Conservation (phyloP, 208 protist species). For the Angomonas ambiguus region DNA sequence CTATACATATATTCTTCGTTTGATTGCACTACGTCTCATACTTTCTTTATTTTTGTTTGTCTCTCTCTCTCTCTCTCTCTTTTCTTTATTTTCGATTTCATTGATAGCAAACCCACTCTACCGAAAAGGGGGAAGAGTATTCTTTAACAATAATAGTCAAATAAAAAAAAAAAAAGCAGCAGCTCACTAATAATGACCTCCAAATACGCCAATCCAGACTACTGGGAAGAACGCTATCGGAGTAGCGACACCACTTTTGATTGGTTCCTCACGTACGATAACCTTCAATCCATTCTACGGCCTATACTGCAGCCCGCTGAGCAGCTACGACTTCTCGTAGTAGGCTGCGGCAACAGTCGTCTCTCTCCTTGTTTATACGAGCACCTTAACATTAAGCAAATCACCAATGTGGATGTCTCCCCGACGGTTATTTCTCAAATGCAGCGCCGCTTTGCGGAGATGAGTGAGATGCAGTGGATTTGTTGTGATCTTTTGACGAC, state of each 20-base stretch:
- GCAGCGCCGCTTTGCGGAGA: constrained; percentile 76
- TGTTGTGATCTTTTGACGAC: constrained; percentile 74
- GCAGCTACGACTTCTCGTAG: constrained; percentile 76
- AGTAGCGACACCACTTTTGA: constrained; percentile 90
- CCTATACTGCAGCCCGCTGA: constrained; percentile 74
- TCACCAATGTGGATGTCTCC: constrained; percentile 89
- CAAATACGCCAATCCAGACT: constrained; percentile 88
- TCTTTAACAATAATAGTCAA: no score
- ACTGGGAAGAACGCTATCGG: constrained; percentile 92
- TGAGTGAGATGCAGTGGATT: constrained; percentile 87
- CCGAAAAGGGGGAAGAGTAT: no score
- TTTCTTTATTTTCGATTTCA: no score
- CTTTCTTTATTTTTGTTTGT: no score
- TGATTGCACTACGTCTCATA: no score
- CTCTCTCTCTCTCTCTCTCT: no score
- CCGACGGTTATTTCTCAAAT: constrained; percentile 86
- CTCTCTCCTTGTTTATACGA: constrained; percentile 82
- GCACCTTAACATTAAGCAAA: constrained; percentile 77
- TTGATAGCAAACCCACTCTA: no score
- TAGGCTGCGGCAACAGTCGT: constrained; percentile 89
- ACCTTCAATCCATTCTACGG: constrained; percentile 67
- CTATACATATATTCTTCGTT: no score
- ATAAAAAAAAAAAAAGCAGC: neutral
- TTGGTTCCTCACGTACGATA: constrained; percentile 89
- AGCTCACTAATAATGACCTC: constrained; percentile 41